These are phyloP conservation scores for Chrysoporthe cubensis DNA, from an alignment of 2,329 filamentous ascomycete species.

Conservation along the genomic window DNA sequence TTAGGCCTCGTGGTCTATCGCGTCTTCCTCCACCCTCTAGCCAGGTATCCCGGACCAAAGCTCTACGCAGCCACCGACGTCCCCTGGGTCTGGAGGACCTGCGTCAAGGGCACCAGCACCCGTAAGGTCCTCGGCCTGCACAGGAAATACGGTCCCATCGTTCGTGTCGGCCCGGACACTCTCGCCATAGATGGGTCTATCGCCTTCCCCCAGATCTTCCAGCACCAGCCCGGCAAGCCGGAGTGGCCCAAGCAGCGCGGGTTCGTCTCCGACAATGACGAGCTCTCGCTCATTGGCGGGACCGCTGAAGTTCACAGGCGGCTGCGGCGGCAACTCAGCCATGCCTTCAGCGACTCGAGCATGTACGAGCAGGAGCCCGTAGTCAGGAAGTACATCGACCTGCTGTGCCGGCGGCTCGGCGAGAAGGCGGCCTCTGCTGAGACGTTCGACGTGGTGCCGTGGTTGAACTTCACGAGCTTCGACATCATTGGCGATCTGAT, in stretches of 20 bases:
- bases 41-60: slow-evolving; percentile 23
- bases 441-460: slow-evolving; percentile 13
- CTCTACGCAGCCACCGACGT: slow-evolving; percentile 12
- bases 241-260: slow-evolving; percentile 15
- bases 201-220: slow-evolving; percentile 19
- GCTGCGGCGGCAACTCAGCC: slow-evolving; percentile 13
- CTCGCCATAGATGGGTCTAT: slow-evolving; percentile 21
- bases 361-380: slow-evolving; percentile 25
- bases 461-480: slow-evolving; percentile 32
- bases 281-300: not conserved
- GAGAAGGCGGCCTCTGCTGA: slow-evolving; percentile 17
- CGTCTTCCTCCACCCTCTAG: slow-evolving; percentile 14
- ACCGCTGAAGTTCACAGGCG: slow-evolving; percentile 13
- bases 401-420: slow-evolving; percentile 2
- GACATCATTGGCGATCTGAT: slow-evolving; percentile 32
- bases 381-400: slow-evolving; percentile 15
- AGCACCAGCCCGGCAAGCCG: slow-evolving; percentile 16
- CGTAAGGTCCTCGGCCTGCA: not conserved
- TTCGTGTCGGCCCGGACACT: slow-evolving; percentile 13
- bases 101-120: not conserved
- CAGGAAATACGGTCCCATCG: slow-evolving; percentile 23
- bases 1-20: slow-evolving; percentile 18
- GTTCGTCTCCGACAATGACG: not conserved
- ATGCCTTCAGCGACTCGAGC: slow-evolving; percentile 23
- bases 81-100: not conserved